phyloP scores from a whole-genome alignment of 495 filamentous ascomycete species.

The Viridothelium virens region DNA sequence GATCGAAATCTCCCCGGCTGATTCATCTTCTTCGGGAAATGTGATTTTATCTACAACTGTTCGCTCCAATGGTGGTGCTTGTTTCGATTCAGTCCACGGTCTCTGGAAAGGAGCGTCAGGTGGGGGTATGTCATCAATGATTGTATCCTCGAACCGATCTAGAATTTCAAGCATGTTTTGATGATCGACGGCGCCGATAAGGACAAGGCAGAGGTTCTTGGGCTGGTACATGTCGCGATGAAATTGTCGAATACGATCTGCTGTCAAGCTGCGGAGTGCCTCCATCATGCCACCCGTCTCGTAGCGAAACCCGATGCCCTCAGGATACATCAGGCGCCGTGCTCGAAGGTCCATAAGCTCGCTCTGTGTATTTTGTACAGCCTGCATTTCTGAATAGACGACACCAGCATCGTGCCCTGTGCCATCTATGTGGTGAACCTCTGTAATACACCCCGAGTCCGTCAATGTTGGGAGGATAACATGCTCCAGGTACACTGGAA shows the following conservation, averaged over 20 bases:
- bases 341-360: slow-evolving; percentile 81
- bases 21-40: slow-evolving; percentile 96
- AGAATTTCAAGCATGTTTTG: slow-evolving; percentile 67
- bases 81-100: slow-evolving; percentile 83
- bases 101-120: slow-evolving; percentile 69
- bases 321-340: slow-evolving; percentile 73
- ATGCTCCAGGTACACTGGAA: slow-evolving; percentile 94
- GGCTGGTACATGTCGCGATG: slow-evolving; percentile 98
- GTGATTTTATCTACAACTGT: slow-evolving; percentile 68
- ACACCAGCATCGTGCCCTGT: slow-evolving; percentile 89
- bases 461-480: slow-evolving; percentile 84
- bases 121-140: slow-evolving; percentile 69
- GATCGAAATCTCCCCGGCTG: slow-evolving; percentile 74
- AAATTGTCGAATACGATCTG: slow-evolving; percentile 83
- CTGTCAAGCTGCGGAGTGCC: slow-evolving; percentile 71
- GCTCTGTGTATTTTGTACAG: slow-evolving; percentile 68
- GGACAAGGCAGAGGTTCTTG: slow-evolving; percentile 82
- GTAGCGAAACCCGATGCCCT: slow-evolving; percentile 85
- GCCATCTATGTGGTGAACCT: slow-evolving; percentile 93
- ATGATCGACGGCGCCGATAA: slow-evolving; percentile 86
- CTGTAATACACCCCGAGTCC: slow-evolving; percentile 86
- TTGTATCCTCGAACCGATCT: slow-evolving; percentile 80
- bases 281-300: slow-evolving; percentile 98
- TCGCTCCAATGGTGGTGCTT: slow-evolving; percentile 59
- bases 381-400: slow-evolving; percentile 99